Evolutionary conservation across 768 basidiomycete species (phyloP).

Genomic region (Chiua virens): DNA sequence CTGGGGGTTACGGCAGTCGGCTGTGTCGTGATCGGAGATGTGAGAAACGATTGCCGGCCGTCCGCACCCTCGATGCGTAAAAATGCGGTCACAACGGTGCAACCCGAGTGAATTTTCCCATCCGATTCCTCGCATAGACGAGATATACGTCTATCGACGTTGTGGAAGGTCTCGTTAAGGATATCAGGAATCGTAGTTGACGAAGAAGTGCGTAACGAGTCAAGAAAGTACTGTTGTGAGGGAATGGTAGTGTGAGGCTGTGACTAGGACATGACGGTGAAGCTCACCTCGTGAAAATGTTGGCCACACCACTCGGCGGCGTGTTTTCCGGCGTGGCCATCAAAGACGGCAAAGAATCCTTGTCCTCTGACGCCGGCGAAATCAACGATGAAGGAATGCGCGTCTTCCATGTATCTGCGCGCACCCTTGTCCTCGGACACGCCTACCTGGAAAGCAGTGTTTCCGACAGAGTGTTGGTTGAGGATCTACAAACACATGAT

Average conservation of each 20-base stretch:
- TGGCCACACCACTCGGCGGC: slow-evolving; percentile 98
- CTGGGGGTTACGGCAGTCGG: slow-evolving; percentile 34
- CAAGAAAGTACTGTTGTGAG: slow-evolving; percentile 55
- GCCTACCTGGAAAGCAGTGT: slow-evolving; percentile 59
- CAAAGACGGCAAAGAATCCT: slow-evolving; percentile 97
- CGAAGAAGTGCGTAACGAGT: slow-evolving; percentile 62
- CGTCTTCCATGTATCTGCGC: slow-evolving; percentile 95
- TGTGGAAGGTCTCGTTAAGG: slow-evolving; percentile 92
- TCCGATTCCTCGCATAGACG: slow-evolving; percentile 82
- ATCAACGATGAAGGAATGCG: slow-evolving; percentile 94
- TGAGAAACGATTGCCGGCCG: slow-evolving; percentile 69
- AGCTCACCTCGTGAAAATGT: slow-evolving; percentile 85
- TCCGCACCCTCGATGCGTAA: slow-evolving; percentile 84
- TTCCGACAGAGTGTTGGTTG: slow-evolving; percentile 65
- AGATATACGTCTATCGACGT: slow-evolving; percentile 83
- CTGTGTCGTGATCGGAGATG: slow-evolving; percentile 24
- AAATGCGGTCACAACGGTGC: slow-evolving; percentile 95
- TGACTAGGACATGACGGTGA: not conserved
- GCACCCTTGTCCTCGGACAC: slow-evolving; percentile 86
- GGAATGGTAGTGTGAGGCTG: slow-evolving; percentile 9
- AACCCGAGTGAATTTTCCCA: slow-evolving; percentile 94
- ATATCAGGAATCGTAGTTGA: slow-evolving; percentile 74
- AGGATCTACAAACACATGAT: slow-evolving; percentile 30
- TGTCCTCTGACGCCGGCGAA: slow-evolving; percentile 90
- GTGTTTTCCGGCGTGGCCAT: slow-evolving; percentile 98